Evolutionary conservation across 148 eudicot genomes (phyloP).

Genomic region (Vaccinium darrowii): DNA sequence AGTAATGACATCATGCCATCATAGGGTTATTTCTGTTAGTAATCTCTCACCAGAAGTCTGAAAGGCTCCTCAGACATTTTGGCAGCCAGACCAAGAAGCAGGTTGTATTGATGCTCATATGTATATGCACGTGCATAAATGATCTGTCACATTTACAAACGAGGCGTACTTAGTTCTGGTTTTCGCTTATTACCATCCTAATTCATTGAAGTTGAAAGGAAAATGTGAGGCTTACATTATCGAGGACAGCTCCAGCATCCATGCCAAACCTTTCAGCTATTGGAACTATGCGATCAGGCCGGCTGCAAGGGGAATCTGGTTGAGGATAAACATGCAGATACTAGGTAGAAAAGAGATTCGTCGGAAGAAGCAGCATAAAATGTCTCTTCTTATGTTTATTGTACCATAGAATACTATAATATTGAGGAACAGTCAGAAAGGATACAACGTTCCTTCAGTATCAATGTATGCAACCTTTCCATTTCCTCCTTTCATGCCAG

Average conservation of each 20-base stretch:
- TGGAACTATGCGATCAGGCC: conserved; percentile 93
- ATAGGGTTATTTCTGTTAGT: background rate
- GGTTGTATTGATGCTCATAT: conserved; percentile 91
- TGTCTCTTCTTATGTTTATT: background rate
- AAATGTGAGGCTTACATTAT: conserved; percentile 55
- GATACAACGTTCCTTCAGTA: conserved; percentile 99
- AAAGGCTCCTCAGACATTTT: conserved; percentile 99
- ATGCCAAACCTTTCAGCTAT: conserved; percentile 98
- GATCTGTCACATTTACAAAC: conserved; percentile 43
- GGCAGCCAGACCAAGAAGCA: conserved; percentile 94
- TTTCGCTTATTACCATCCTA: background rate
- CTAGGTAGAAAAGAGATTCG: background rate
- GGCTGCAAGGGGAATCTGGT: conserved; percentile 48
- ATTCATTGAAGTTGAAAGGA: background rate
- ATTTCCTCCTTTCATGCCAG: conserved; percentile 83
- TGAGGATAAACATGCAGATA: conserved; percentile 23
- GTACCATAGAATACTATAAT: background rate
- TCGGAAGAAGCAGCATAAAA: background rate
- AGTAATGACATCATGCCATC: background rate
- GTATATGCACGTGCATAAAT: conserved; percentile 97
- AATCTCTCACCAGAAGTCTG: conserved; percentile 65
- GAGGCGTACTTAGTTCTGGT: background rate
- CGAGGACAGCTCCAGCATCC: conserved; percentile 96
- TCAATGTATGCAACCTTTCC: conserved; percentile 98
- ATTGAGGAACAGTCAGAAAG: conserved; percentile 23